Conservation (phyloP, 441 rosid genomes). For the Aquilaria agallochum region DNA sequence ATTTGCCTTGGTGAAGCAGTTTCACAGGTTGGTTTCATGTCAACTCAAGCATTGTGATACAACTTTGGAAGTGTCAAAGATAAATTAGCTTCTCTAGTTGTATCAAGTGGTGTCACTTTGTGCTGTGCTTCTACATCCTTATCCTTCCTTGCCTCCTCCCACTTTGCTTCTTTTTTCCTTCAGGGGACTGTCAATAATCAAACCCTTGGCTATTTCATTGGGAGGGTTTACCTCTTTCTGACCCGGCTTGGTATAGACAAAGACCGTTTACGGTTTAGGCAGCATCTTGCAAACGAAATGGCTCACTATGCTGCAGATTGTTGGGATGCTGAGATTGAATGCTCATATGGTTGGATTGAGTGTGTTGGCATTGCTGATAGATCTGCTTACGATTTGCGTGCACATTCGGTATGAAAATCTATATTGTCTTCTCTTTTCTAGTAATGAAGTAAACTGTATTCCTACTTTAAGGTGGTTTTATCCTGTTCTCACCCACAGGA, state of each 20-base stretch:
- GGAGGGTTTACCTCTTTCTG: constrained; percentile 69
- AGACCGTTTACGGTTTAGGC: constrained; percentile 54
- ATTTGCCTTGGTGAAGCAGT: constrained; percentile 63
- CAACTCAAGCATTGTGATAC: no score
- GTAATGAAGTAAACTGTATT: neutral
- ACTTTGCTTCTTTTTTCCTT: constrained; percentile 6
- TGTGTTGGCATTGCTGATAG: constrained; percentile 87
- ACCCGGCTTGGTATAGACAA: constrained; percentile 56
- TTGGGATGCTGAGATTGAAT: constrained; percentile 86
- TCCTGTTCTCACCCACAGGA: constrained; percentile 30
- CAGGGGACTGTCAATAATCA: constrained; percentile 73
- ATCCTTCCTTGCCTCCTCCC: neutral
- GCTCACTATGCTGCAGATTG: constrained; percentile 88
- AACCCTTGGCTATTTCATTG: constrained; percentile 79
- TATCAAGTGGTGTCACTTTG: neutral
- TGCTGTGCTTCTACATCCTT: neutral
- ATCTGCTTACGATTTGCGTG: constrained; percentile 69
- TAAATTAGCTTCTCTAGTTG: no score
- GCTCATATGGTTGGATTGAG: constrained; percentile 79
- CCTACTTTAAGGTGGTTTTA: neutral
- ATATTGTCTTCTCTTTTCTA: neutral
- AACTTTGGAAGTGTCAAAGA: no score
- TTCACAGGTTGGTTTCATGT: constrained; percentile 38
- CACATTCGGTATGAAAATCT: constrained; percentile 50
- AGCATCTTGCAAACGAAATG: constrained; percentile 82